Base-by-base conservation (phyloP, 495 filamentous ascomycete genomes). In the Darksidea phi region DNA sequence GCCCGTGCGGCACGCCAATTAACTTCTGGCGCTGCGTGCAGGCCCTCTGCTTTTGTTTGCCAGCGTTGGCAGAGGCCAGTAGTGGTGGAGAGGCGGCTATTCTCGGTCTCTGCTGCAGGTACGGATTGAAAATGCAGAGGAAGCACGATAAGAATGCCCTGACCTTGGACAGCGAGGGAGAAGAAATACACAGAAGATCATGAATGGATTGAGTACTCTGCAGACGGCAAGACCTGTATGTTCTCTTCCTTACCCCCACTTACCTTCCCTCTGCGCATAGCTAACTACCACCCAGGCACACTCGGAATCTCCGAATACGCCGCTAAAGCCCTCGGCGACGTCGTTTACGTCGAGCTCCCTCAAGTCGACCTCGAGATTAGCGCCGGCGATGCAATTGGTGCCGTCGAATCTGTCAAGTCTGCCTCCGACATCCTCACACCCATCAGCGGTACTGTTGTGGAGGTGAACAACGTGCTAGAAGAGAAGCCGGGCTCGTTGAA, bases 161-260 rank as follows among this genome's bases (percentile, higher is more conserved):
- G 53, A 59, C 38, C 18, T 15, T 8, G 36, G 12, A 37, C 20
- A 63, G 54, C 43, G 15, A 46, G 47, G 45, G 78, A 86, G 67
- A 93, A 94, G 80, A 90, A 87, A 71, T 98, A 95, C 81, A 97
- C 95, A 67, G 85, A 89, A 73, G 95, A 96, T 68, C 94, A 98
- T 79, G 94, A 98, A 79, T 98, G 95, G 95, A 84, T 98, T 68
- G 89, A 96, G 75, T 77, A 96, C 32, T 83, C 83, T 49, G 83
- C 81, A 26, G 85, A 94, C 75, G 83, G 84, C 64, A 90, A 85
- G 68, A 81, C 79, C 10, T 86, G 80, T 70, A 79, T 76, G 54
- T 51, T 28, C 13, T 54, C 36, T 3, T 32, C 18, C 17, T 52
- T 52, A 25, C 24, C 15, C 45, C 24, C 38, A 47, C 11, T 21